Base-by-base conservation (phyloP, 1,139 yeast species). In the Suhomyces kunorum region DNA sequence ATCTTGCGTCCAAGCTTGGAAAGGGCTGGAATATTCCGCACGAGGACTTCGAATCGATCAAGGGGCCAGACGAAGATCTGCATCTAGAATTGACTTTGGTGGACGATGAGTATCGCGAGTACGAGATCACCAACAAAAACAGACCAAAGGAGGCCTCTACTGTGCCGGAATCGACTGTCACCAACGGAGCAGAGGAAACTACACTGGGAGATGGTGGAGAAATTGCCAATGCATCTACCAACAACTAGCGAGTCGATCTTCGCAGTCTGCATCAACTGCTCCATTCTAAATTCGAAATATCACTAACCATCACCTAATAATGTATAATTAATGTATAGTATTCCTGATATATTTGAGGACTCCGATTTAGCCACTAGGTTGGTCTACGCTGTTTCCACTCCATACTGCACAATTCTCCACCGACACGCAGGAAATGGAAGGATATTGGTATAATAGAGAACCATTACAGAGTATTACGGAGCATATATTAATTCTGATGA, bases 21-120 rank as follows among this genome's bases (percentile, higher is more conserved):
- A 51, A 51, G 6, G 50, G 44, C 6, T 88, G 96, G 96, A 62
- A 69, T 5, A 68, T 88, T 32, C 71, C 80, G 0, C 95, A 87
- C 53, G 66, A 71, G 16, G 55, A 58, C 35, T 61, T 46, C 36
- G 42, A 54, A 12, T 39, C 38, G 8, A 56, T 63, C 4, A 36
- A 53, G 25, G 63, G 60, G 1, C 36, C 25, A 2, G 41, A 46
- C 14, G 56, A 31, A 5, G 39, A 28, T 17, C 38, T 44, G n/a
- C 50, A 59, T 36, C 51, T 68, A 39, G 44, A 44, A 17, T 36
- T 59, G 6, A 38, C 39, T 1, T 36, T 52, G 19, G 48, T 61
- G 8, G 65, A 62, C 43, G 55, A 47, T 15, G 54, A 54, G 23
- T 47, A 44, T 33, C 28, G 55, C 16, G 55, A 51, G 35, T 51